A percentile compares a stretch with the other conserved stretches of the same genome.
These are phyloP conservation scores for Eimeria tenella DNA, from an alignment of 169 alveolate genomes.

Conservation along the genomic window DNA sequence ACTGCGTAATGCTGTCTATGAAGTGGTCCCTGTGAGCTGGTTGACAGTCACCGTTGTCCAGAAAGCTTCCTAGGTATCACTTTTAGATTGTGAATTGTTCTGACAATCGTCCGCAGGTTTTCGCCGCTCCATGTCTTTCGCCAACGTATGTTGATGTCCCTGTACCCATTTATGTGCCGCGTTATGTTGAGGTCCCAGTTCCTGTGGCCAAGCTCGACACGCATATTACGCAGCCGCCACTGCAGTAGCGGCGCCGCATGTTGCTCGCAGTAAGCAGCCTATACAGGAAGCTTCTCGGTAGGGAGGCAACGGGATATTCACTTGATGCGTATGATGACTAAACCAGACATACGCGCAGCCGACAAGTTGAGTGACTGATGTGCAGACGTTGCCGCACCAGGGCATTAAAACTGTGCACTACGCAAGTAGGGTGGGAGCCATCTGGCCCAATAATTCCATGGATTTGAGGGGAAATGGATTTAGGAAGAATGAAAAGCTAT, in stretches of 20 bases:
- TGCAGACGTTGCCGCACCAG: too few relatives aligned
- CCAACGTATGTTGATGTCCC: constrained; percentile 75
- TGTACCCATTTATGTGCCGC: constrained; percentile 78
- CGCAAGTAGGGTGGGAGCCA: not conserved
- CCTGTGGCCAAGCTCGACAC: constrained; percentile 71
- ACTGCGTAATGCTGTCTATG: too few relatives aligned
- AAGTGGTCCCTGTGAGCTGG: too few relatives aligned
- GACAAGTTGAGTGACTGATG: too few relatives aligned
- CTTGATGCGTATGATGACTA: too few relatives aligned
- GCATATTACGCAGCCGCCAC: constrained; percentile 26
- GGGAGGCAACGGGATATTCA: not conserved
- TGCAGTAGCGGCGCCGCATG: not conserved
- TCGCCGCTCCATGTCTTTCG: constrained; percentile 70
- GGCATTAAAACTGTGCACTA: not conserved
- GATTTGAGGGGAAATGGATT: too few relatives aligned
- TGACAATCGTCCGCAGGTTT: constrained; percentile 28
- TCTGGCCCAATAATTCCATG: not conserved
- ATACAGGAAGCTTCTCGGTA: not conserved
- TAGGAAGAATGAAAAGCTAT: too few relatives aligned
- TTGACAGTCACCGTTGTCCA: too few relatives aligned
- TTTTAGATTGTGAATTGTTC: not conserved
- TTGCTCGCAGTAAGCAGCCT: constrained; percentile 8
- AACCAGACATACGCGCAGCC: too few relatives aligned
- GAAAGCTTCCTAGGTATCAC: too few relatives aligned
- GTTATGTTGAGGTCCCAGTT: constrained; percentile 80